A percentile compares a stretch with the other conserved stretches of the same genome.
These are phyloP conservation scores for Neckera pumila DNA, from an alignment of 225 moss, liverwort and hornwort species.

Conservation along the genomic window DNA sequence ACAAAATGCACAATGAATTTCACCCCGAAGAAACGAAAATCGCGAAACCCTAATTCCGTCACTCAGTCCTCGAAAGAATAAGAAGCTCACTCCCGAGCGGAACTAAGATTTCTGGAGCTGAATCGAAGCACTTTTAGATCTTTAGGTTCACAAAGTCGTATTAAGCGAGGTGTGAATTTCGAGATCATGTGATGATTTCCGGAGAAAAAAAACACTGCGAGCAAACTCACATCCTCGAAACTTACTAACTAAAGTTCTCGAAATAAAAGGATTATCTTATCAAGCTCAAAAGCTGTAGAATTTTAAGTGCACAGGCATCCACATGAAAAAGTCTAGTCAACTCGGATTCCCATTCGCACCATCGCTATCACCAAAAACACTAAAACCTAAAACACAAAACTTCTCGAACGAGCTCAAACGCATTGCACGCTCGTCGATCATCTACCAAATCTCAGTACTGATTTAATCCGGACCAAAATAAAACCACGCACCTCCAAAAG, in stretches of 20 bases:
- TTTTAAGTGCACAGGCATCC: neutral
- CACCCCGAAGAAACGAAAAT: neutral
- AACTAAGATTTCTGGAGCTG: neutral
- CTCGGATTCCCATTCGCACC: neutral
- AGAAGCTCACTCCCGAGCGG: neutral
- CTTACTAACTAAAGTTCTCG: neutral
- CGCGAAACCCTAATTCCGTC: slow-evolving; percentile 10
- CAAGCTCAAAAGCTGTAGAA: neutral
- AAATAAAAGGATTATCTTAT: neutral
- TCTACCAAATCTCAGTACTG: neutral
- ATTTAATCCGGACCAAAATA: neutral
- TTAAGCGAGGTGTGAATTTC: neutral
- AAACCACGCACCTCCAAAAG: neutral
- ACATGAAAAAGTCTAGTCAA: neutral
- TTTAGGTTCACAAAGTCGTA: neutral
- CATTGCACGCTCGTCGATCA: neutral
- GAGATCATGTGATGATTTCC: neutral
- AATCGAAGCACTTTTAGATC: neutral
- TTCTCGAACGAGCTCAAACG: neutral
- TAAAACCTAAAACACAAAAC: slow-evolving; percentile 16
- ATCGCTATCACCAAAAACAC: neutral
- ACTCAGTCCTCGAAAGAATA: neutral
- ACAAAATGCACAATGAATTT: neutral
- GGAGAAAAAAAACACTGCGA: neutral
- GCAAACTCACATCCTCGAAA: neutral